These are phyloP conservation scores for Apiospora arundinis DNA, from an alignment of 2,329 filamentous ascomycete genomes.

Conservation along the genomic window DNA sequence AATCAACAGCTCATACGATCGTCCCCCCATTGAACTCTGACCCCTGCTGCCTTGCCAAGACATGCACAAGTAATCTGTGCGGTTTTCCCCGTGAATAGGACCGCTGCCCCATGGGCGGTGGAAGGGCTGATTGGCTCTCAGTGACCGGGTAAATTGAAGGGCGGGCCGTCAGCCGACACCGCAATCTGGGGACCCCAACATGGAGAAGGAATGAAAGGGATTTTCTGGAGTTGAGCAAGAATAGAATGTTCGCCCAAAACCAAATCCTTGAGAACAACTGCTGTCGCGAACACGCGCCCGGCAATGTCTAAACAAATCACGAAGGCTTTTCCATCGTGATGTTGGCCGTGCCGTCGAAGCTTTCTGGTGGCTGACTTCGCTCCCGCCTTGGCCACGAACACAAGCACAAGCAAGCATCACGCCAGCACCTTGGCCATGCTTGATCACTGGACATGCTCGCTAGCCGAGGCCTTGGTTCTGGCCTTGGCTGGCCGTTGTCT, in stretches of 20 bases:
- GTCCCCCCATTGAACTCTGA: neutral
- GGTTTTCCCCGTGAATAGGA: conserved; percentile 16
- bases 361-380: conserved; percentile 2
- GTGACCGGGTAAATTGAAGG: conserved; percentile 21
- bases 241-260: neutral
- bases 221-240: neutral
- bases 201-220: neutral
- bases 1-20: neutral
- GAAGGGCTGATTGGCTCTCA: conserved; percentile 14
- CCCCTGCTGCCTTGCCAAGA: conserved; percentile 20
- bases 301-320: too few species aligned
- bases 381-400: conserved; percentile 12
- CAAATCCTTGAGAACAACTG: neutral
- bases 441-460: neutral
- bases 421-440: conserved; percentile 2
- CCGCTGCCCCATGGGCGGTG: conserved; percentile 20
- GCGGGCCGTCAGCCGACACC: conserved; percentile 21
- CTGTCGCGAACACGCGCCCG: neutral
- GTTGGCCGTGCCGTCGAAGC: conserved; percentile 1
- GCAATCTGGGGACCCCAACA: conserved; percentile 20
- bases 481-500: neutral
- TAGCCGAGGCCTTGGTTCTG: neutral
- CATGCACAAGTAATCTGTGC: neutral
- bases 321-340: neutral
- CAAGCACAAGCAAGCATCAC: conserved; percentile 4